These are phyloP conservation scores for Rhodotorula mucilaginosa DNA, from an alignment of 1,284 basidiomycete genomes.

Conservation along the genomic window DNA sequence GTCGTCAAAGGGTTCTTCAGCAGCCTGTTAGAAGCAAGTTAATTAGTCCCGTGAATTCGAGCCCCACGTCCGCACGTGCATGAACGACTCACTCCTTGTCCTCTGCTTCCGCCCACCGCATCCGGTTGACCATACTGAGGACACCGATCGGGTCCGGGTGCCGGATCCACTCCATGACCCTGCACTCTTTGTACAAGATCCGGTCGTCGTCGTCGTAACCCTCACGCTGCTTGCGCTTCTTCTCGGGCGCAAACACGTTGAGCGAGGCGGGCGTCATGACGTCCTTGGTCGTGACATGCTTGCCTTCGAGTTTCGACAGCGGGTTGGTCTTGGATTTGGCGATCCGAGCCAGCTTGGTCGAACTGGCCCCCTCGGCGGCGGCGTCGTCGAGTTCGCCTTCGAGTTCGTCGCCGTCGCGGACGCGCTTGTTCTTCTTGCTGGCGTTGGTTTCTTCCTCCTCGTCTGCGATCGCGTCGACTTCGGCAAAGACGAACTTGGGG, in stretches of 20 bases:
- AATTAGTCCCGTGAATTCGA: conserved; percentile 7
- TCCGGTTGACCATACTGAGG: conserved; percentile 79
- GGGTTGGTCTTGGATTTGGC: conserved; percentile 28
- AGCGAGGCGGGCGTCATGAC: conserved; percentile 56
- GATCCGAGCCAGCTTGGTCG: conserved; percentile 2
- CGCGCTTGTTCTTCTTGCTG: conserved; percentile 3
- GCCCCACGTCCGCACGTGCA: too few relatives aligned
- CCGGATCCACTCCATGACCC: conserved; percentile 68
- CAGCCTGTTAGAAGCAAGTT: conserved; percentile 58
- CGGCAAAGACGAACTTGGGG: conserved; percentile 97
- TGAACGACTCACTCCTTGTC: conserved; percentile 66
- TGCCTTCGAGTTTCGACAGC: conserved; percentile 22
- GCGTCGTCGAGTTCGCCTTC: conserved; percentile 53
- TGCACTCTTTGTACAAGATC: conserved; percentile 75
- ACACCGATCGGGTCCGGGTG: conserved; percentile 70
- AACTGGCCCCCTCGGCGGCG: conserved; percentile 74
- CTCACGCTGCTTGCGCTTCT: conserved; percentile 86
- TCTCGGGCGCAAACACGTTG: conserved; percentile 96
- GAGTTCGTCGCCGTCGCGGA: not conserved
- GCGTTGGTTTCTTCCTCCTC: conserved; percentile 15
- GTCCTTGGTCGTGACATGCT: conserved; percentile 40
- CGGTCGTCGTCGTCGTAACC: conserved; percentile 96
- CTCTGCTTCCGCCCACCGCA: conserved; percentile 74
- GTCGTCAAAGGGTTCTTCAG: conserved; percentile 69
- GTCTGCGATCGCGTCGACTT: conserved; percentile 54